These are phyloP conservation scores for Pezicula radicicola DNA, from an alignment of 2,329 filamentous ascomycete genomes.

Conservation along the genomic window DNA sequence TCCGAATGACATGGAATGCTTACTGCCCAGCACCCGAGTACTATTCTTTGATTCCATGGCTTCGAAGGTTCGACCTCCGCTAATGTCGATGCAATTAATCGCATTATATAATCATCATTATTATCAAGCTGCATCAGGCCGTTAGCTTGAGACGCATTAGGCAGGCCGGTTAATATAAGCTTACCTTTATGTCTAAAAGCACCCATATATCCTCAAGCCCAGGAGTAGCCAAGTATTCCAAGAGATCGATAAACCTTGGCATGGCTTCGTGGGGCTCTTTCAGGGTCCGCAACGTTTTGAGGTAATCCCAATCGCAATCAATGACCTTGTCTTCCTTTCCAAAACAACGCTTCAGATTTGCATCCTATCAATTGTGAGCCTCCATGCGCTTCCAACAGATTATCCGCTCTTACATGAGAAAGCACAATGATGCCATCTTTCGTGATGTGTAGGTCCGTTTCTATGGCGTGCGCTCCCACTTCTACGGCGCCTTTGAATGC, in stretches of 20 bases:
- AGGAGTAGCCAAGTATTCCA: constrained; percentile 66
- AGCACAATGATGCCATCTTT: constrained; percentile 82
- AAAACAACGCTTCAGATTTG: constrained; percentile 76
- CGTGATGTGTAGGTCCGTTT: constrained; percentile 84
- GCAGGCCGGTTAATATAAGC: constrained; percentile 3
- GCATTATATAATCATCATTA: constrained; percentile 66
- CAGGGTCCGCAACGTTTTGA: constrained; percentile 66
- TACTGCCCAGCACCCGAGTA: constrained; percentile 82
- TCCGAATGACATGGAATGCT: constrained; percentile 12
- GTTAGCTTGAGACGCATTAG: background rate
- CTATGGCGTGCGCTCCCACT: constrained; percentile 75
- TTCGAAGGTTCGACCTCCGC: constrained; percentile 43
- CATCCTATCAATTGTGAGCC: constrained; percentile 52
- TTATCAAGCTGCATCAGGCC: constrained; percentile 57
- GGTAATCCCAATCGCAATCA: constrained; percentile 73
- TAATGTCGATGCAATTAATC: constrained; percentile 63
- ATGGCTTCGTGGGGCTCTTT: constrained; percentile 67
- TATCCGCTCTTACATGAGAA: constrained; percentile 59
- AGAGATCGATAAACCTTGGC: constrained; percentile 70
- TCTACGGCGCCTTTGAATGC: constrained; percentile 73
- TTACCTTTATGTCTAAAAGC: constrained; percentile 83
- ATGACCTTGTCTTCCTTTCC: constrained; percentile 69
- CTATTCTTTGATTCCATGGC: constrained; percentile 70
- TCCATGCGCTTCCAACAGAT: constrained; percentile 6
- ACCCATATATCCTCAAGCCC: constrained; percentile 71